A percentile compares a stretch with the other conserved stretches of the same genome.
Evolutionary conservation across 148 eudicot genomes (phyloP).

Genomic region (Linanthus parryae): DNA sequence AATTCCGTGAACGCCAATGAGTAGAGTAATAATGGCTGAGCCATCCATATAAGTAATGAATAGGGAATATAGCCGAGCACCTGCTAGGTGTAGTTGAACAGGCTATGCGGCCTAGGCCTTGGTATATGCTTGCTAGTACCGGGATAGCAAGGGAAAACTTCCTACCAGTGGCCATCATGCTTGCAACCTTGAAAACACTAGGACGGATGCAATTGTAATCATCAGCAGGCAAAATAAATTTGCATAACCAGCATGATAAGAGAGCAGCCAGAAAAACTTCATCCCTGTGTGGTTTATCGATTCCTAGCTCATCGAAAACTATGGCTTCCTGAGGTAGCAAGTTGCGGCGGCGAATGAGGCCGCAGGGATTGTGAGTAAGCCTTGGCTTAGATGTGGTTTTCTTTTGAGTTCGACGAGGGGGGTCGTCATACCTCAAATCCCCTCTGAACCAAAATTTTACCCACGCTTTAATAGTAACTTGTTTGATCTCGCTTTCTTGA

Average conservation of each 20-base stretch:
- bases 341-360: not conserved
- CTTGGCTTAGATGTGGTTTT: not conserved
- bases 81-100: not conserved
- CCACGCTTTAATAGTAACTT: not conserved
- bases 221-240: not conserved
- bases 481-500: not conserved
- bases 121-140: not conserved
- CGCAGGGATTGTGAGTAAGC: not conserved
- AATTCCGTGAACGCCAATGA: too few species aligned
- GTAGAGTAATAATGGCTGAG: too few species aligned
- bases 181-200: not conserved
- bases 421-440: not conserved
- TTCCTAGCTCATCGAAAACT: not conserved
- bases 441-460: not conserved
- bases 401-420: not conserved
- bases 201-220: not conserved
- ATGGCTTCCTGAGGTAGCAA: not conserved
- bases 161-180: not conserved
- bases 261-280: not conserved
- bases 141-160: not conserved
- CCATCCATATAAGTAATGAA: not conserved
- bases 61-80: not conserved
- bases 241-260: slow-evolving; percentile 2
- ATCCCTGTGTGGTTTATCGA: not conserved
- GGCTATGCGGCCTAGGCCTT: not conserved